Evolutionary conservation across 208 protist species (phyloP), one percentile per base, ranked within the genome.

Genomic region (Acanthamoeba healyi): DNA sequence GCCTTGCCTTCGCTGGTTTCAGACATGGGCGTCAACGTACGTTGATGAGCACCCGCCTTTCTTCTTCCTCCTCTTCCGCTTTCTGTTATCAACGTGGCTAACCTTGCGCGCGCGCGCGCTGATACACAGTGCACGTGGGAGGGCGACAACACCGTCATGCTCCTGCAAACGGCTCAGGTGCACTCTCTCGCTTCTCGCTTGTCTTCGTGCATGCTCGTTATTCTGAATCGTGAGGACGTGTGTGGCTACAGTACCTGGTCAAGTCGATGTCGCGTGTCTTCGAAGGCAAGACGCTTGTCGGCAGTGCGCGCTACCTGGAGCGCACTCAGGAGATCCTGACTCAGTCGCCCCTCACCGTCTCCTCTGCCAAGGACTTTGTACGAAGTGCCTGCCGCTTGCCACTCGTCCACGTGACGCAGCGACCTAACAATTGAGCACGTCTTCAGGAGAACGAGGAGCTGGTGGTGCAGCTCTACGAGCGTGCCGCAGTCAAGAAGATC

Each of bases 81-180:
- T n/a, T n/a, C n/a, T n/a, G n/a, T n/a, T n/a, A n/a, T n/a, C n/a
- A n/a, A n/a, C n/a, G n/a, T n/a, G n/a, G n/a, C n/a, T n/a, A n/a
- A n/a, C n/a, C n/a, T n/a, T n/a, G n/a, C n/a, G n/a, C n/a, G n/a
- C n/a, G n/a, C n/a, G n/a, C n/a, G n/a, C n/a, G n/a, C n/a, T n/a
- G n/a, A 86, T 34, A 15, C 7, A 36, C 32, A 49, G 12, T 72
- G 46, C 51, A 38, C 51, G 29, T 81, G 36, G 77, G 92, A 94
- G 46, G 92, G 92, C 14, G 92, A 94, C 77, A 94, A 94, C 81
- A 94, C 70, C 14, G 92, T 94, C 29, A 94, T 94, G 77, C 42
- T 54, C 9, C 92, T 87, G 38, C 91, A 94, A 26, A 94, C 65
- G 14, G 91, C 91, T 19, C 42, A 88, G 79, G 72, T 81, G 14